A percentile compares a stretch with the other conserved stretches of the same genome.
Conservation (phyloP, 202 grass and related monocot species). For the Brachypodium distachyon region DNA sequence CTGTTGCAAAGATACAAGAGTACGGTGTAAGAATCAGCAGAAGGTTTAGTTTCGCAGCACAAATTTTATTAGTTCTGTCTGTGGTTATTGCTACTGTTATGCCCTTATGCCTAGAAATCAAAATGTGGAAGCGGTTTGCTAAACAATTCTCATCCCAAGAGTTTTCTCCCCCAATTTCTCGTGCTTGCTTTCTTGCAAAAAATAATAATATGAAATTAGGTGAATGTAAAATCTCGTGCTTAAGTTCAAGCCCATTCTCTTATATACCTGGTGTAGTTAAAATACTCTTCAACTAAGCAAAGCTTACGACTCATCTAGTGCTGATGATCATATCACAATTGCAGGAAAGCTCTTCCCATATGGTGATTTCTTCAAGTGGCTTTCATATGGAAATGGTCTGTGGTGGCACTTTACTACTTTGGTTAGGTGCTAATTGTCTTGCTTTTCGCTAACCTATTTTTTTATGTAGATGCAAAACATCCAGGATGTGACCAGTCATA, state of each 20-base stretch:
- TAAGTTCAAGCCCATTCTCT: not conserved
- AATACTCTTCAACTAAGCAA: too few species aligned
- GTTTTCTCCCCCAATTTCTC: not conserved
- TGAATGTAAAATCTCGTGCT: not conserved
- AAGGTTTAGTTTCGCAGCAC: too few species aligned
- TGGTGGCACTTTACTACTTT: not conserved
- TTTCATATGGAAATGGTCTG: slow-evolving; percentile 88
- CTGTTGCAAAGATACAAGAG: not conserved
- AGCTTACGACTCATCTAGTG: too few species aligned
- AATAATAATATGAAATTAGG: not conserved
- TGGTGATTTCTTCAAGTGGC: slow-evolving; percentile 81
- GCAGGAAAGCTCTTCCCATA: slow-evolving; percentile 90
- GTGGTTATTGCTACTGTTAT: too few species aligned
- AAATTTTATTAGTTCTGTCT: too few species aligned
- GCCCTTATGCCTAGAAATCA: too few species aligned
- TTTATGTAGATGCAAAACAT: slow-evolving; percentile 77
- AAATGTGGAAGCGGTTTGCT: not conserved
- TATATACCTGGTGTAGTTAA: too few species aligned
- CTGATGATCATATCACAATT: not conserved
- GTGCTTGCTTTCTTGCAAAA: not conserved
- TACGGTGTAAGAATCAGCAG: not conserved
- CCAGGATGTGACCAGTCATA: slow-evolving; percentile 81
- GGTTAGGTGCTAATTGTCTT: not conserved
- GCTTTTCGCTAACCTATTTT: not conserved
- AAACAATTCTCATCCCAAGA: not conserved